phyloP scores from a whole-genome alignment of 768 basidiomycete species.

The Cubamyces lactineus region DNA sequence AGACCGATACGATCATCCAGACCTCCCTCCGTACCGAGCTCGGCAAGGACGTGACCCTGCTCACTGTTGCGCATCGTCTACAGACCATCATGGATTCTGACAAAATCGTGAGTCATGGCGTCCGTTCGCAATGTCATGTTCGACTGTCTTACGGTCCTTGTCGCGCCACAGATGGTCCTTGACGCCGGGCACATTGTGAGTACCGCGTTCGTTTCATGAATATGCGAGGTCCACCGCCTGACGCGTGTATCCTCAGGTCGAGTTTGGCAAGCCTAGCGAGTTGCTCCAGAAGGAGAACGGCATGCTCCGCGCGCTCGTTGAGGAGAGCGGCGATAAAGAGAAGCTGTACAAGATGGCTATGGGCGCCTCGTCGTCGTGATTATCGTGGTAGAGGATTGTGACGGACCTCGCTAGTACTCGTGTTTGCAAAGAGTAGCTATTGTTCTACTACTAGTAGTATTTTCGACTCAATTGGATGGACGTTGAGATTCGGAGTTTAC shows the following conservation, averaged over 20 bases:
- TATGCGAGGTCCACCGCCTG: too few relatives aligned
- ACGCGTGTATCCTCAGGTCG: too few relatives aligned
- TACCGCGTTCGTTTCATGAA: too few relatives aligned
- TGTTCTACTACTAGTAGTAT: too few relatives aligned
- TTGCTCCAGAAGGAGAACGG: slow-evolving; percentile 43
- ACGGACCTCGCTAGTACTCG: too few relatives aligned
- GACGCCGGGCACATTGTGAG: slow-evolving; percentile 45
- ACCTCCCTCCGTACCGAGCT: slow-evolving; percentile 51
- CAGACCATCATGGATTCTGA: slow-evolving; percentile 62
- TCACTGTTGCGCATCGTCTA: slow-evolving; percentile 60
- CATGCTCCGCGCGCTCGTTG: slow-evolving; percentile 40
- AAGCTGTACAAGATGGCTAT: slow-evolving; percentile 36
- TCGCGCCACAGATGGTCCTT: slow-evolving; percentile 41
- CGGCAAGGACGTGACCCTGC: slow-evolving; percentile 45
- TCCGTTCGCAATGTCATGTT: too few relatives aligned
- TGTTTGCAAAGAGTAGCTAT: too few relatives aligned
- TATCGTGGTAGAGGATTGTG: too few relatives aligned
- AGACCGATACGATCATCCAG: slow-evolving; percentile 59
- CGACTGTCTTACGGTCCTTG: not conserved
- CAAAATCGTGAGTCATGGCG: slow-evolving; percentile 44
- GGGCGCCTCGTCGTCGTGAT: not conserved
- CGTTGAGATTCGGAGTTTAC: too few relatives aligned
- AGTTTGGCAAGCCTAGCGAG: slow-evolving; percentile 44
- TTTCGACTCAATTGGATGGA: too few relatives aligned
- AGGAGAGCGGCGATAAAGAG: slow-evolving; percentile 45